Percentiles rank a stretch among this genome's conserved stretches.
phyloP scores from a whole-genome alignment of 371 early-diverging fungal species.

The Mucor racemosus region DNA sequence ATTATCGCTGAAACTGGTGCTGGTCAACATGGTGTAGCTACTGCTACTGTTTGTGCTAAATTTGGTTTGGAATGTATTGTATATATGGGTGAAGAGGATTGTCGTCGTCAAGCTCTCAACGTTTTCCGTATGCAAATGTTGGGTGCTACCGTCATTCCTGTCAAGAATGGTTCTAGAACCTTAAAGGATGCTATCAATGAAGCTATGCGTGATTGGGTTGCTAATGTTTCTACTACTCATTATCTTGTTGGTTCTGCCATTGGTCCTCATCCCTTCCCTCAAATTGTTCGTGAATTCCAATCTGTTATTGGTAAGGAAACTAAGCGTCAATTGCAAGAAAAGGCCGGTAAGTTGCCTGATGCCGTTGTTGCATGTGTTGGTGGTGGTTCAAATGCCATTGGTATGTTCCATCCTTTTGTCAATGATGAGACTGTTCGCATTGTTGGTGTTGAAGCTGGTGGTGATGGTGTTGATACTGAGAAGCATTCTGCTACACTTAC shows the following conservation, averaged over 20 bases:
- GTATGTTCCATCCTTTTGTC: conserved; percentile 95
- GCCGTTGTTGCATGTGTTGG: conserved; percentile 96
- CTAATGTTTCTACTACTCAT: conserved; percentile 92
- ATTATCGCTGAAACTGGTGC: conserved; percentile 99
- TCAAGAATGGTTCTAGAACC: conserved; percentile 78
- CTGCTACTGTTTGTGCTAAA: conserved; percentile 97
- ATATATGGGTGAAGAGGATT: conserved; percentile 98
- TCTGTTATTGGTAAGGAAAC: conserved; percentile 91
- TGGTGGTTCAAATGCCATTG: conserved; percentile 93
- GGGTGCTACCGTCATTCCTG: conserved; percentile 93
- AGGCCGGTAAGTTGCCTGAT: conserved; percentile 88
- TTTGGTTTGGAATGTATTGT: conserved; percentile 94
- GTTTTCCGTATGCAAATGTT: conserved; percentile 95
- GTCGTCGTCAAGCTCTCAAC: conserved; percentile 91
- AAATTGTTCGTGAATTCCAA: conserved; percentile 96
- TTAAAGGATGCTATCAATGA: conserved; percentile 98
- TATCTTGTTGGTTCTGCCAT: conserved; percentile 97
- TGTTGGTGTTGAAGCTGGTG: conserved; percentile 94
- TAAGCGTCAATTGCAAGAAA: conserved; percentile 79
- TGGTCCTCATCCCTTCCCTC: conserved; percentile 95
- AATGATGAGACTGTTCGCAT: conserved; percentile 82
- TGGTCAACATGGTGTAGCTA: conserved; percentile 98
- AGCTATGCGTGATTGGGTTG: conserved; percentile 98
- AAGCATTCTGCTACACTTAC: conserved; percentile 91
- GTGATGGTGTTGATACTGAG: conserved; percentile 84